phyloP scores from a whole-genome alignment of 2,329 filamentous ascomycete genomes.

The Phyllachora maydis region DNA sequence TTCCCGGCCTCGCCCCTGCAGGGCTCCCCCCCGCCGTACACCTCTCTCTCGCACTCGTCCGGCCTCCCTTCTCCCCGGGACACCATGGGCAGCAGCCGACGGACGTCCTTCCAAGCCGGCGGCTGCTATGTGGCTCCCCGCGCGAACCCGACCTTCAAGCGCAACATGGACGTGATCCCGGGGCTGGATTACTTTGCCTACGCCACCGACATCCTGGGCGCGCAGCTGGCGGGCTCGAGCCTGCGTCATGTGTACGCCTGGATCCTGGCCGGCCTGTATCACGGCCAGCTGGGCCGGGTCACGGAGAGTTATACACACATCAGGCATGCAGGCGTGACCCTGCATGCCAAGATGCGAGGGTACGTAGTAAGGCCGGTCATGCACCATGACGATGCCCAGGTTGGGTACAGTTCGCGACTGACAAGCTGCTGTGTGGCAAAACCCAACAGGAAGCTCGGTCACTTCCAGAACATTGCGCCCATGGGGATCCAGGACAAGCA shows the following conservation, averaged over 20 bases:
- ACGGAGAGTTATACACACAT: conserved; percentile 61
- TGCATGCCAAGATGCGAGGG: conserved; percentile 59
- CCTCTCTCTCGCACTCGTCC: conserved; percentile 24
- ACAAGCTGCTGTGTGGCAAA: background rate
- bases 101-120: conserved; percentile 27
- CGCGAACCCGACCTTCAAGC: conserved; percentile 7
- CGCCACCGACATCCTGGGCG: conserved; percentile 70
- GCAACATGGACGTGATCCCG: conserved; percentile 71
- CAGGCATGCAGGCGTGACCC: conserved; percentile 29
- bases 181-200: conserved; percentile 79
- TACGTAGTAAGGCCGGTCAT: no score
- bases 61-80: conserved; percentile 31
- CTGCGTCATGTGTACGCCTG: conserved; percentile 71
- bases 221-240: conserved; percentile 57
- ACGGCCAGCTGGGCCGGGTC: conserved; percentile 70
- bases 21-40: conserved; percentile 28
- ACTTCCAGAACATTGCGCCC: conserved; percentile 16
- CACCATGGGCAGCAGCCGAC: conserved; percentile 23
- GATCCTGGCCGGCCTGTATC: conserved; percentile 71
- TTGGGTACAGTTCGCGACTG: no score
- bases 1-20: conserved; percentile 29
- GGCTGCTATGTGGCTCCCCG: conserved; percentile 4
- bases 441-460: conserved; percentile 23
- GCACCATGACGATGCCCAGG: no score
- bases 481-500: conserved; percentile 16